Evolutionary conservation across 1,139 yeast species (phyloP), one percentile per base, ranked within the genome.

Genomic region (Sugiyamaella paludigena): DNA sequence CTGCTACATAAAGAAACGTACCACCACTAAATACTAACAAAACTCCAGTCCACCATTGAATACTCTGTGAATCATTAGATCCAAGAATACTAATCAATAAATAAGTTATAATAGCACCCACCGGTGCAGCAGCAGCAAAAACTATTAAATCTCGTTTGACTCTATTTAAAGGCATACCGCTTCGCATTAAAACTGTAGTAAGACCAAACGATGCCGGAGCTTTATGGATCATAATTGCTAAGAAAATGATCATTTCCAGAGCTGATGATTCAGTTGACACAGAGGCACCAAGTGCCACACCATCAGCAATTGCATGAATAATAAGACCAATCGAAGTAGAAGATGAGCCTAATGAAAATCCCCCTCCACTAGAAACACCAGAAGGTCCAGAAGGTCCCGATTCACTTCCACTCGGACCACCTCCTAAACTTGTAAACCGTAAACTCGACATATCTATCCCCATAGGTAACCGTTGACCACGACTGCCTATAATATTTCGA

Each of bases 131-230:
- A 4, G 71, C 56, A 1, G 84, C 72, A 63, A 81, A 81, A 5
- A 73, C 56, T 1, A 67, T 60, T 35, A 80, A 61, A 54, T 79
- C 80, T 19, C 71, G 62, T 45, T 70, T 68, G 16, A 78, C 68
- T n/a, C 64, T 62, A 48, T 31, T 55, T 50, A 51, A 58, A 36
- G 58, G 53, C 31, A 58, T 57, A 6, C 67, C 64, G 33, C 63
- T 60, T 37, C 73, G 69, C n/a, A 77, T 62, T 36, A 86, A 68
- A 10, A 84, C 73, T 1, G 87, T 76, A 1, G 80, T 67, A 40
- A 86, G 73, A 42, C 91, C 85, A 62, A 85, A 83, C 5, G 88
- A 76, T 0, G 92, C 84, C 0, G 95, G 95, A 4, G 85, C 72
- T 62, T 85, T 85, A 70, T 85, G 95, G 29, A 84, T 64, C 51